phyloP scores from a whole-genome alignment of 208 protist genomes.

The Trypanosoma platydactyli region DNA sequence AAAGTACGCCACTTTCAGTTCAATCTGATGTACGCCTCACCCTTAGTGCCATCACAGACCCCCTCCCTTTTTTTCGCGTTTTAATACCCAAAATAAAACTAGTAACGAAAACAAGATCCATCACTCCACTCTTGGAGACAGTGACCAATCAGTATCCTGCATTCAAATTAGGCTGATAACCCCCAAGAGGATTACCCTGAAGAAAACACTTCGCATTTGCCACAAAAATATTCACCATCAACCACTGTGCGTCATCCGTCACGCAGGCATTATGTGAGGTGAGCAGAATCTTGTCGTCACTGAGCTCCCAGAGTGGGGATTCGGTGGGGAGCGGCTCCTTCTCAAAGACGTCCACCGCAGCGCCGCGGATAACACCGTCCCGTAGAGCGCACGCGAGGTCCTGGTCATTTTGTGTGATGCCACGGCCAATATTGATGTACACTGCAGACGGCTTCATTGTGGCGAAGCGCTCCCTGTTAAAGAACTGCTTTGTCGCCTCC shows the following conservation, averaged over 20 bases:
- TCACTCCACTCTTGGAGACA: not conserved
- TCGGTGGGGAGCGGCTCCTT: slow-evolving; percentile 63
- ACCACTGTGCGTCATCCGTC: not conserved
- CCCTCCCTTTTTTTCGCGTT: too few species aligned
- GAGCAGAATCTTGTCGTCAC: slow-evolving; percentile 70
- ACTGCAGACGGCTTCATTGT: slow-evolving; percentile 78
- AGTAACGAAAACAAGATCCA: not conserved
- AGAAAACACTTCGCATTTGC: not conserved
- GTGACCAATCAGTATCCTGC: not conserved
- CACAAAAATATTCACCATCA: slow-evolving; percentile 1
- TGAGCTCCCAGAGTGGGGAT: slow-evolving; percentile 68
- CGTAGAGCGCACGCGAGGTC: slow-evolving; percentile 68
- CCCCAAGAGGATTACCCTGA: not conserved
- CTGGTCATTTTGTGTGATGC: slow-evolving; percentile 60
- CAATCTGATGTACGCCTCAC: too few species aligned
- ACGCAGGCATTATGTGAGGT: slow-evolving; percentile 36
- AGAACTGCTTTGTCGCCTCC: slow-evolving; percentile 63
- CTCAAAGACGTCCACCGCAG: slow-evolving; percentile 82
- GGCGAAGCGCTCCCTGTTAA: slow-evolving; percentile 70
- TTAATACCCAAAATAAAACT: not conserved
- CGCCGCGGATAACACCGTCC: slow-evolving; percentile 59
- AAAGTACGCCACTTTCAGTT: not conserved
- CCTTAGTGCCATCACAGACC: too few species aligned
- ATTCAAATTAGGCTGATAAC: not conserved
- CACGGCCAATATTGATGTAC: slow-evolving; percentile 90